Conservation (phyloP, 306 rosid species). For the Quercus suber region DNA sequence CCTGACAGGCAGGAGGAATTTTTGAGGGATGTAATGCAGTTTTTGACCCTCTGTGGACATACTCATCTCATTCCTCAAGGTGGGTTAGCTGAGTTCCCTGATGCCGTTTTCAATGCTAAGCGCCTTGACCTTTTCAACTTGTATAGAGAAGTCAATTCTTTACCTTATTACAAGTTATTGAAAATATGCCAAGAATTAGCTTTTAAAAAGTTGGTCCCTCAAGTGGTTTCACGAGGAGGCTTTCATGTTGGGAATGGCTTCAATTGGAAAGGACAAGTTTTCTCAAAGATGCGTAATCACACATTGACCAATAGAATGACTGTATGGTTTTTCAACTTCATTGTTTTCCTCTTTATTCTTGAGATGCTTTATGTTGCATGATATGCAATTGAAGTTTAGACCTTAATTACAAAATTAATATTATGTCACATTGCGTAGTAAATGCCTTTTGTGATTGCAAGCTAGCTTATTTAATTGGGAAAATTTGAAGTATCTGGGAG, state of each 20-base stretch:
- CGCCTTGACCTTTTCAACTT: too few species aligned
- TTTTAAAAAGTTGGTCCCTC: conserved; percentile 3
- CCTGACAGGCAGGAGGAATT: conserved; percentile 9
- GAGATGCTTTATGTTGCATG: too few species aligned
- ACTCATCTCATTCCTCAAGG: conserved; percentile 53
- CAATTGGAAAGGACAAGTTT: conserved; percentile 99
- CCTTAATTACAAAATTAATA: too few species aligned
- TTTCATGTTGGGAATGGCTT: conserved; percentile 98
- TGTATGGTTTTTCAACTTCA: conserved; percentile 40
- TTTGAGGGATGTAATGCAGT: conserved; percentile 94
- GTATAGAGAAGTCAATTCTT: too few species aligned
- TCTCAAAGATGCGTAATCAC: conserved; percentile 98
- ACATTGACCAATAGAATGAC: conserved; percentile 98
- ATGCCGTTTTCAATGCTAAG: too few species aligned
- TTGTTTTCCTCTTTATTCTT: neutral
- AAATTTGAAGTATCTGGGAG: too few species aligned
- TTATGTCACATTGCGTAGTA: too few species aligned
- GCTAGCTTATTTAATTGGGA: too few species aligned
- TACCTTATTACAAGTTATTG: too few species aligned
- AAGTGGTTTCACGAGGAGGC: conserved; percentile 99
- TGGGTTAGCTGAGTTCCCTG: too few species aligned
- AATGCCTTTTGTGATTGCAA: too few species aligned
- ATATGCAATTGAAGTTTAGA: conserved; percentile 16
- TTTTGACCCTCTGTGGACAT: conserved; percentile 84
- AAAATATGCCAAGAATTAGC: too few species aligned